Conservation (phyloP, 176 grass and related monocot genomes). For the Eremochloa ophiuroides region DNA sequence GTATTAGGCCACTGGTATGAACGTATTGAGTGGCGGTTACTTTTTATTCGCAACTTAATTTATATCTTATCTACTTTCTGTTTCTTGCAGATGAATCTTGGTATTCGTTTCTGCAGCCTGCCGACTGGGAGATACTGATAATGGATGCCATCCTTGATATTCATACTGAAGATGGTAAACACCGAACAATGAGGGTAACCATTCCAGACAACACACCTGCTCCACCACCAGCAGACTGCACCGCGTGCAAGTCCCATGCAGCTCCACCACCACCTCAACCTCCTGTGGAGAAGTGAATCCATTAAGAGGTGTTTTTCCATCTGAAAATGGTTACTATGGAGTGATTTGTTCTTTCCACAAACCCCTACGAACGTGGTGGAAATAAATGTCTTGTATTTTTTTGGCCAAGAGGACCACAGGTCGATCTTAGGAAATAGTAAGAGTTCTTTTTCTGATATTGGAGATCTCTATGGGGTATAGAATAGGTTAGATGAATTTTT, state of each 20-base stretch:
- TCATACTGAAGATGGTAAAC: slow-evolving; percentile 51
- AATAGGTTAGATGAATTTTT: background rate
- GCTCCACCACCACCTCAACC: background rate
- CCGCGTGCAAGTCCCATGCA: slow-evolving; percentile 35
- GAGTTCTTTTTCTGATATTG: background rate
- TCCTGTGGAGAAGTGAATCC: slow-evolving; percentile 22
- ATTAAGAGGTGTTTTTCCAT: background rate
- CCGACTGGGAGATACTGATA: slow-evolving; percentile 58
- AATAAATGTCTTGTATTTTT: slow-evolving; percentile 5
- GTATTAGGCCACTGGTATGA: background rate
- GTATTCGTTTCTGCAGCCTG: slow-evolving; percentile 44
- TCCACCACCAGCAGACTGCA: slow-evolving; percentile 35
- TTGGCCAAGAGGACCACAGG: background rate
- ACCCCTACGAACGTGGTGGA: background rate
- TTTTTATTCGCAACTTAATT: background rate
- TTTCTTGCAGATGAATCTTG: slow-evolving; percentile 51
- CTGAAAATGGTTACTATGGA: background rate
- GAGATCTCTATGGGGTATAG: background rate
- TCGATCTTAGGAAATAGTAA: background rate
- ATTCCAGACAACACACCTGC: slow-evolving; percentile 42
- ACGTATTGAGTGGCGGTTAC: background rate
- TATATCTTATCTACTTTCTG: background rate
- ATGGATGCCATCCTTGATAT: slow-evolving; percentile 72
- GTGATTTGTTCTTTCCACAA: background rate
- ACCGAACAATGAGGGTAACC: slow-evolving; percentile 49